Evolutionary conservation across 2,329 filamentous ascomycete genomes (phyloP).

Genomic region (Clarireedia paspali): DNA sequence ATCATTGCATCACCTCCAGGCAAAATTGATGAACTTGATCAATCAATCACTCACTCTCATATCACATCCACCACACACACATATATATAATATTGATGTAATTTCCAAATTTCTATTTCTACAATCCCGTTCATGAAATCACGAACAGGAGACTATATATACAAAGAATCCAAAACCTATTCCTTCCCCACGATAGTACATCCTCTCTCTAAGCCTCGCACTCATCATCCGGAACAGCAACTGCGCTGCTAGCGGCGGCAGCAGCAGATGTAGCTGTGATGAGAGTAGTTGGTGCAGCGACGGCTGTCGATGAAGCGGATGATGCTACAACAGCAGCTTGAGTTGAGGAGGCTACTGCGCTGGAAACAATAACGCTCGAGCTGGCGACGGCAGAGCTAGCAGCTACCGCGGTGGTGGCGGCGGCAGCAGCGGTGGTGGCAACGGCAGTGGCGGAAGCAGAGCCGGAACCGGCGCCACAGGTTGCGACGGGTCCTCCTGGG

Average conservation of each 20-base stretch:
- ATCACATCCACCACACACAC: too few species aligned
- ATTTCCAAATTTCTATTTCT: too few species aligned
- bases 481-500: slow-evolving; percentile 19
- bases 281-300: background rate
- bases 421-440: background rate
- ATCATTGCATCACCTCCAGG: too few species aligned
- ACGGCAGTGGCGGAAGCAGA: background rate
- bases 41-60: too few species aligned
- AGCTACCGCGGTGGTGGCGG: background rate
- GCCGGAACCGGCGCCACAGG: slow-evolving; percentile 3
- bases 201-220: background rate
- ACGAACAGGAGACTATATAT: background rate
- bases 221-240: background rate
- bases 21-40: too few species aligned
- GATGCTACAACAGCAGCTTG: background rate
- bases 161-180: slow-evolving; percentile 2
- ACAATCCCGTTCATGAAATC: background rate
- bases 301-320: background rate
- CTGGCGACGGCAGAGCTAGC: background rate
- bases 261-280: background rate
- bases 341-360: background rate
- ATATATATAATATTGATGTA: too few species aligned
- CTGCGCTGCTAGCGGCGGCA: background rate
- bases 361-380: background rate
- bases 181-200: background rate